Evolutionary conservation across 2,329 filamentous ascomycete genomes (phyloP), one percentile per base, ranked within the genome.

Genomic region (Zymoseptoria tritici): DNA sequence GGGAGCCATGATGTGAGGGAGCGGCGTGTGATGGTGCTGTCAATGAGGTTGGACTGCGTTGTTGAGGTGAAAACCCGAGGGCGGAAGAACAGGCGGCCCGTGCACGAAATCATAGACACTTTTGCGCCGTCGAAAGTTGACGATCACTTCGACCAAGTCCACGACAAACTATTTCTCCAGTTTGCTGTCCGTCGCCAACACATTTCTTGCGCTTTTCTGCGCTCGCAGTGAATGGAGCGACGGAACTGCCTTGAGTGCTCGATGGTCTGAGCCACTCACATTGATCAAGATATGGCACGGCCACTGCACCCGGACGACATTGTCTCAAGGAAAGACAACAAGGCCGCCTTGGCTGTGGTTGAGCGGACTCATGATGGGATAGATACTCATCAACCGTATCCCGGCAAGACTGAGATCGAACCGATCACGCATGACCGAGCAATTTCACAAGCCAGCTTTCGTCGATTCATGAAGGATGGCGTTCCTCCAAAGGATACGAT

Each of bases 401-500:
- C 77, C 1, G 71, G 73, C 62, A 70, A 71, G 53, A 56, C 57
- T 5, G 66, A 69, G 29, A 55, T 53, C 20, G 62, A 63, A 9
- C 59, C 59, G 16, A 73, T 76, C 56, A 74, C 74, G 16, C 69
- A 72, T 66, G 73, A 65, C 68, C 74, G 58, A 21, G 63, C 57
- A 62, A 74, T 66, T 62, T 77, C 16, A 58, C 69, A n/a, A 55
- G 4, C 63, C 61, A 69, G 71, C 7, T 79, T 77, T 56, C 63
- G 67, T 29, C 67, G 70, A 24, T 80, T 80, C 62, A 65, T 78
- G 64, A 70, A 67, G 51, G 73, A 71, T 20, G 78, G 78, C 59
- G 73, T 79, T 64, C 82, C 82, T 0, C 80, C 82, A 2, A 75
- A 75, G 55, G 79, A 79, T 59, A 80, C 80, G 50, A 78, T 82